Evolutionary conservation across 176 grass and related monocot genomes (phyloP), one percentile per base, ranked within the genome.

Genomic region (Urochloa ruziziensis): DNA sequence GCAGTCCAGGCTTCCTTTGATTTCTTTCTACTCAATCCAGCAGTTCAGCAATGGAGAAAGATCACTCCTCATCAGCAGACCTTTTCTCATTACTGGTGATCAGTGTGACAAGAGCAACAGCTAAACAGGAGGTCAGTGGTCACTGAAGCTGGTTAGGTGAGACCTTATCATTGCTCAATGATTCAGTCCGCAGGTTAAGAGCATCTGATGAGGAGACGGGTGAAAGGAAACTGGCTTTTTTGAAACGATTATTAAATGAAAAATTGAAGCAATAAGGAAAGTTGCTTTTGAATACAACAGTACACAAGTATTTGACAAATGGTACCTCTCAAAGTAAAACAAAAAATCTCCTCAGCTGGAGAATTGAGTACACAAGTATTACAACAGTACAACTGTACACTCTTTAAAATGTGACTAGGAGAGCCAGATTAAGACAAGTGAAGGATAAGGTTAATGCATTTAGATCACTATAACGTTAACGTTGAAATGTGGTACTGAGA

Each of bases 61-160:
- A 17, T 47, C 27, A 72, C 44, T 49, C 70, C 0, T 12, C 43
- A 73, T 16, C 69, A 32, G 9, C 44, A 19, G 8, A 5, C 24
- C 25, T 12, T 67, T 66, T 53, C 29, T 33, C 6, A 75, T 47
- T 68, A 82, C 71, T 52, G 46, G 52, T 23, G 25, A 70, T 40
- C 17, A 59, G 24, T 51, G 10, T 49, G 49, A 32, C 60, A 36
- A 78, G 25, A 35, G 16, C 74, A 66, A 61, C 32, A 62, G 63
- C 42, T 82, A 42, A 61, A 61, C 52, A 52, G 42, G 24, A 77
- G 49, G 56, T 2, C n/a, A n/a, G n/a, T n/a, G n/a, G 39, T 40
- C 63, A 28, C 66, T 73, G 54, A 70, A 57, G 29, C 23, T 49
- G 48, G 61, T 85, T 89, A 80, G 68, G 48, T 74, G 82, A 12